Base-by-base conservation (phyloP, 1,284 basidiomycete genomes). In the Trichosporon sp. region DNA sequence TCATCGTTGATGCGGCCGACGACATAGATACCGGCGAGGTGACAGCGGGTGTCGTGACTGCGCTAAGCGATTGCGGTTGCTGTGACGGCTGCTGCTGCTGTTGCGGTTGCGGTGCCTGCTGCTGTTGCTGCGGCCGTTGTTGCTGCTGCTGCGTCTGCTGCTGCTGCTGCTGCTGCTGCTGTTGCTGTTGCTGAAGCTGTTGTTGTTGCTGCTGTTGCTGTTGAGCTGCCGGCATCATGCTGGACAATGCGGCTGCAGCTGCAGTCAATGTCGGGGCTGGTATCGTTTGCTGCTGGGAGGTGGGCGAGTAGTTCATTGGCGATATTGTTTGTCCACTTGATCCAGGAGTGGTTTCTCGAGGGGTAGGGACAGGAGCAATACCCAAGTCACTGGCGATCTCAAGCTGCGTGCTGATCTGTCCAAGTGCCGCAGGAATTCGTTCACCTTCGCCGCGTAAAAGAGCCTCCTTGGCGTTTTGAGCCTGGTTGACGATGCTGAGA, bases 301-400 rank as follows among this genome's bases (percentile, higher is more conserved):
- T 58, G 19, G 69, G 69, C 36, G 69, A 65, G 56, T 58, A 68
- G 58, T 64, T 64, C 37, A 70, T 61, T 2, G 77, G 77, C 11
- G 76, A 78, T 5, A 74, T 60, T 31, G 63, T 69, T 33, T 71
- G 69, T 13, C 70, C 70, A 19, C 65, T 68, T 4, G 65, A 65
- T 33, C 57, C 64, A 0, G 68, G 68, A 3, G 69, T 65, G 1
- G 65, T 63, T 33, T 77, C 74, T 59, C 73, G 69, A 1, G 71
- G 73, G 6, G 76, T 75, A 1, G 63, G 66, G 9, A 67, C 66
- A 2, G 76, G 74, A 13, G 70, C 73, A 9, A 75, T 71, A 2
- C 75, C 75, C 4, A 78, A 65, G 59, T 79, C 75, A 56, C 68
- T 71, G 11, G 75, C 76, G 23, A 71, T 66, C 21, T 78, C 77